phyloP scores from a whole-genome alignment of 2,329 filamentous ascomycete genomes.

The Graphilbum fragrans region DNA sequence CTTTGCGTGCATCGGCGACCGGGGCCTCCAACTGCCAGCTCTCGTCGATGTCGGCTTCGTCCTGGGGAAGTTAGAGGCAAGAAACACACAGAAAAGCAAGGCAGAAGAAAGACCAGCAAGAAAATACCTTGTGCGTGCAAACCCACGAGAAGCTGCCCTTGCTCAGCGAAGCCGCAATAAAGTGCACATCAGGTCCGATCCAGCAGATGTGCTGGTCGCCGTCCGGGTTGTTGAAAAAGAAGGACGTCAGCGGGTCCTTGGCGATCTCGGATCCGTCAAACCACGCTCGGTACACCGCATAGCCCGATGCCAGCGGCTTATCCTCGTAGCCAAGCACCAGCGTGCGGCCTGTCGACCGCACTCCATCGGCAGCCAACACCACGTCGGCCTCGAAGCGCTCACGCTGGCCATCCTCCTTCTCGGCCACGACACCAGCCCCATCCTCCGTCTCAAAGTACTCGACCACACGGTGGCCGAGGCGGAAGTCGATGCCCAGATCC shows the following conservation, averaged over 20 bases:
- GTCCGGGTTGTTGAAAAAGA: constrained; percentile 14
- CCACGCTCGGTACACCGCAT: constrained; percentile 35
- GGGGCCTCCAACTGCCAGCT: constrained; percentile 30
- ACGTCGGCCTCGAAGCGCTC: constrained; percentile 25
- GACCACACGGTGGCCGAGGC: constrained; percentile 32
- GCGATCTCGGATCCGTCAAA: constrained; percentile 15
- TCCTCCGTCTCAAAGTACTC: constrained; percentile 38
- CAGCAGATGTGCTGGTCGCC: constrained; percentile 39
- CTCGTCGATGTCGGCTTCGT: constrained; percentile 32
- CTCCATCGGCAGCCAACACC: constrained; percentile 36
- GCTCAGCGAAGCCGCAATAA: constrained; percentile 39
- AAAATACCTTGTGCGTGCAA: constrained; percentile 37
- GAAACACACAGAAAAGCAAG: background rate
- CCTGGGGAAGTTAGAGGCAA: constrained; percentile 14
- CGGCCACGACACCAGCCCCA: constrained; percentile 34
- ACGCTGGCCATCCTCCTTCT: constrained; percentile 11
- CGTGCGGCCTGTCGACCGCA: constrained; percentile 32
- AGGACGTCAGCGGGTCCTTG: constrained; percentile 12
- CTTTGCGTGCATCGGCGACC: constrained; percentile 25
- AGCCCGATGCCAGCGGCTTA: constrained; percentile 29
- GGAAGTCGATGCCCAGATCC: constrained; percentile 37
- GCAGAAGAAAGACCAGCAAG: background rate
- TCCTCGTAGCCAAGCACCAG: constrained; percentile 30
- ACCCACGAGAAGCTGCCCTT: constrained; percentile 39
- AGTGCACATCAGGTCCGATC: constrained; percentile 40